A percentile compares a stretch with the other conserved stretches of the same genome.
Conservation (phyloP, 2,329 filamentous ascomycete genomes). For the Cladophialophora psammophila region DNA sequence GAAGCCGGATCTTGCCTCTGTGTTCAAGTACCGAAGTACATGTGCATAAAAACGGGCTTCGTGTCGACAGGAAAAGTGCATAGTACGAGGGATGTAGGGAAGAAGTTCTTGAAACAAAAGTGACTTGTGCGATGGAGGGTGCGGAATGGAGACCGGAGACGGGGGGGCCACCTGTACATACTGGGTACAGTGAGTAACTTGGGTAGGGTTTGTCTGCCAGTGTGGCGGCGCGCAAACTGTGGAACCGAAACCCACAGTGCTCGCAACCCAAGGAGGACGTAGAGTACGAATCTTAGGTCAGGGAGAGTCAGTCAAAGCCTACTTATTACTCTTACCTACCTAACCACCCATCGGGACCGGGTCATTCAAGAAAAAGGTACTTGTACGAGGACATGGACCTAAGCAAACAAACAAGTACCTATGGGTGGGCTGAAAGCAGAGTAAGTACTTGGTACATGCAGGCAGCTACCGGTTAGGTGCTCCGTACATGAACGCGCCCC, state of each 20-base stretch:
- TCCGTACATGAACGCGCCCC: neutral
- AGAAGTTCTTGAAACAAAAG: neutral
- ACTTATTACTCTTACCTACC: neutral
- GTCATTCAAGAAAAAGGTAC: neutral
- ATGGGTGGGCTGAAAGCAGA: neutral
- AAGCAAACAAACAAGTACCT: neutral
- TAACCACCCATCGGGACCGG: neutral
- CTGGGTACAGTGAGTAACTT: neutral
- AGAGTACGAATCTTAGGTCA: neutral
- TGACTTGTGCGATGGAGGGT: neutral
- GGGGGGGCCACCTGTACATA: no score
- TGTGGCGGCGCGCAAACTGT: neutral
- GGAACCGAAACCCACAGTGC: neutral
- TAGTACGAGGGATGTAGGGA: neutral
- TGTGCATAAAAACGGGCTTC: neutral
- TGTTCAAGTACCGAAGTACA: neutral
- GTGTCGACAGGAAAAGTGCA: neutral
- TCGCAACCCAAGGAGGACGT: neutral
- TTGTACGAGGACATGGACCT: neutral
- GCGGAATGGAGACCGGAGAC: neutral
- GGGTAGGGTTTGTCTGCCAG: neutral
- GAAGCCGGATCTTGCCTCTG: neutral
- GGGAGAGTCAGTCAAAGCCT: neutral
- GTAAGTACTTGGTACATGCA: no score
- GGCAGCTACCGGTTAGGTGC: neutral